Evolutionary conservation across 1,284 basidiomycete genomes (phyloP).

Genomic region (Cyathus olla): DNA sequence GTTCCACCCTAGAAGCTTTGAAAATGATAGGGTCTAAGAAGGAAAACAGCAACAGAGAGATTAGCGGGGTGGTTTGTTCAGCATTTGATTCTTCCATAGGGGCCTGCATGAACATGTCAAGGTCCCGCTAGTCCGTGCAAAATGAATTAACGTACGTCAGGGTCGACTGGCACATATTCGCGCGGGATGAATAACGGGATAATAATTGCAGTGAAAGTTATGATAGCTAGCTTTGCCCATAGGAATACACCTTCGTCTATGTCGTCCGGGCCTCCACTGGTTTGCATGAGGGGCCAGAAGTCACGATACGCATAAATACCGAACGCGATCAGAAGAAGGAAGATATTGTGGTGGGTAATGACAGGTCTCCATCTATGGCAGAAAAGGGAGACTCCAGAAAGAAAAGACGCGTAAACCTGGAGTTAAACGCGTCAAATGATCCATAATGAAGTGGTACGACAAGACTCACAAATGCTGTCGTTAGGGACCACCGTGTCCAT

Average conservation of each 20-base stretch:
- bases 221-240: conserved; percentile 1
- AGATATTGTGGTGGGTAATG: background rate
- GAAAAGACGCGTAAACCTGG: too few relatives aligned
- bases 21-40: conserved; percentile 50
- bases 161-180: too few relatives aligned
- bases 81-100: conserved; percentile 29
- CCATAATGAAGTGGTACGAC: too few relatives aligned
- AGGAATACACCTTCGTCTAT: background rate
- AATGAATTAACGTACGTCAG: too few relatives aligned
- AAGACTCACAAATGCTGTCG: too few relatives aligned
- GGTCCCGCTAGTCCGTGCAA: too few relatives aligned
- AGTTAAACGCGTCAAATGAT: too few relatives aligned
- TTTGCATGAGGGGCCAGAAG: conserved; percentile 12
- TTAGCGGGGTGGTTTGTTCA: conserved; percentile 50
- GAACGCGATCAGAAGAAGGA: conserved; percentile 1
- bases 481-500: too few relatives aligned
- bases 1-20: conserved; percentile 3
- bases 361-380: too few relatives aligned
- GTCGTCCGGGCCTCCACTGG: background rate
- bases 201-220: conserved; percentile 5
- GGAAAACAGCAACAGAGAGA: conserved; percentile 48
- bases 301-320: conserved; percentile 9
- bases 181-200: conserved; percentile 10
- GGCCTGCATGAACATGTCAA: background rate
- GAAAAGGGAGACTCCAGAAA: too few relatives aligned